A percentile compares a stretch with the other conserved stretches of the same genome.
Conservation (phyloP, 2,329 filamentous ascomycete genomes). For the Aspergillus uvarum region DNA sequence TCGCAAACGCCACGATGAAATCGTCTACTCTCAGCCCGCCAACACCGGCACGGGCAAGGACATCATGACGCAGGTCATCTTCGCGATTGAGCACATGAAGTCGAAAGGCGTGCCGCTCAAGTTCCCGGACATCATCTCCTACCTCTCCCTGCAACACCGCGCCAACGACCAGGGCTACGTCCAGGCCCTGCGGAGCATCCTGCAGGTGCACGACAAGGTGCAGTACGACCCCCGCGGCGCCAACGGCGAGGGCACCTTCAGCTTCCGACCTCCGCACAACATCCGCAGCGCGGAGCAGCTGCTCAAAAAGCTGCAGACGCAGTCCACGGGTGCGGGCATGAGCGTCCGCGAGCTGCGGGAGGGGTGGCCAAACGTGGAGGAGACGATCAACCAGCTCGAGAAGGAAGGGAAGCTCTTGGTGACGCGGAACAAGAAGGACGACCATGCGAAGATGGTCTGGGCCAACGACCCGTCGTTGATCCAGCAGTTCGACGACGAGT, state of each 20-base stretch:
- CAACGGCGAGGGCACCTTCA: conserved; percentile 72
- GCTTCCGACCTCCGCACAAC: conserved; percentile 79
- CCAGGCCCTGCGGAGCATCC: conserved; percentile 64
- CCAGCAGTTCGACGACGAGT: conserved; percentile 76
- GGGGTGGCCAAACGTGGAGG: conserved; percentile 84
- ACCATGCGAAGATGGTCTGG: conserved; percentile 82
- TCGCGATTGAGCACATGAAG: conserved; percentile 78
- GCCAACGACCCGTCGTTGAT: conserved; percentile 77
- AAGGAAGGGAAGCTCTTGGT: conserved; percentile 76
- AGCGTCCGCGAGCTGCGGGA: conserved; percentile 90
- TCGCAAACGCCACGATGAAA: conserved; percentile 60
- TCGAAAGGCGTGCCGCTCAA: conserved; percentile 67
- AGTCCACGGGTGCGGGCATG: conserved; percentile 77
- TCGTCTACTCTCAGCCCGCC: conserved; percentile 72
- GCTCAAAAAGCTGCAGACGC: conserved; percentile 75
- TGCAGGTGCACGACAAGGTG: conserved; percentile 66
- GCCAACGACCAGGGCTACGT: conserved; percentile 59
- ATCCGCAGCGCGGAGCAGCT: conserved; percentile 77
- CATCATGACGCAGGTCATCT: conserved; percentile 83
- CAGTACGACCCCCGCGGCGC: conserved; percentile 58
- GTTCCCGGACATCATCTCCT: conserved; percentile 75
- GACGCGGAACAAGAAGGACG: conserved; percentile 88
- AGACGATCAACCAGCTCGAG: conserved; percentile 76
- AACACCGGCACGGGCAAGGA: conserved; percentile 74
- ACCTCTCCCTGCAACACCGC: conserved; percentile 69